Evolutionary conservation across 192 early-diverging fungal species (phyloP).

Genomic region (Linderina pennispora): DNA sequence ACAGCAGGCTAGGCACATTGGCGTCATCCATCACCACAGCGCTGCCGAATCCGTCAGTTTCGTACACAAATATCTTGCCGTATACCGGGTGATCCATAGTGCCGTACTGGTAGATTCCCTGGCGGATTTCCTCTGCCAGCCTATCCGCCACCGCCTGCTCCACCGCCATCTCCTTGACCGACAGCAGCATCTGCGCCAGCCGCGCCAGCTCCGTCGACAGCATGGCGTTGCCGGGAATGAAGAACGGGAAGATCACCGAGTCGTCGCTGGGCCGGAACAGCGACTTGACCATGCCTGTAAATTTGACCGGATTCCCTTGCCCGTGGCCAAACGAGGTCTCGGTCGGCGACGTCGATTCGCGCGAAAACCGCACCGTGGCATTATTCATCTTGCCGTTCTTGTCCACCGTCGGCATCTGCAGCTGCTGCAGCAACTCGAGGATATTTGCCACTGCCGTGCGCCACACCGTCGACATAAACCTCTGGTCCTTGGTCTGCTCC

Average conservation of each 20-base stretch:
- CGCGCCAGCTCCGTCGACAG: constrained; percentile 49
- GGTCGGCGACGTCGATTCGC: constrained; percentile 17
- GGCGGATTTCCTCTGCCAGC: constrained; percentile 43
- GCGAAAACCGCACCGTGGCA: constrained; percentile 30
- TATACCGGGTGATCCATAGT: constrained; percentile 42
- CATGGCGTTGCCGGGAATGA: constrained; percentile 60
- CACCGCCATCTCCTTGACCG: neutral
- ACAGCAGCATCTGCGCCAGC: constrained; percentile 30
- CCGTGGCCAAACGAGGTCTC: constrained; percentile 43
- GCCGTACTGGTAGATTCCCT: constrained; percentile 46
- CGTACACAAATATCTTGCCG: constrained; percentile 54
- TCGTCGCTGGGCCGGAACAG: constrained; percentile 59
- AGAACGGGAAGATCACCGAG: constrained; percentile 50
- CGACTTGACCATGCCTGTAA: constrained; percentile 44
- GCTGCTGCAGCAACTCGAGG: constrained; percentile 29
- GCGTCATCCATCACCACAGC: constrained; percentile 63
- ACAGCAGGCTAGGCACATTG: constrained; percentile 53
- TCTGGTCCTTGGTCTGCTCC: constrained; percentile 14
- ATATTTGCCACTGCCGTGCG: constrained; percentile 29
- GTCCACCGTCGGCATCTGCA: constrained; percentile 46
- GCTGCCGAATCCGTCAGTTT: constrained; percentile 59
- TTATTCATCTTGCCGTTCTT: constrained; percentile 8
- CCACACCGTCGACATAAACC: constrained; percentile 28
- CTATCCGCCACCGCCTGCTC: constrained; percentile 17
- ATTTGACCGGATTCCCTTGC: constrained; percentile 27